Base-by-base conservation (phyloP, 371 early-diverging fungal species). In the Apophysomyces trapeziformis region DNA sequence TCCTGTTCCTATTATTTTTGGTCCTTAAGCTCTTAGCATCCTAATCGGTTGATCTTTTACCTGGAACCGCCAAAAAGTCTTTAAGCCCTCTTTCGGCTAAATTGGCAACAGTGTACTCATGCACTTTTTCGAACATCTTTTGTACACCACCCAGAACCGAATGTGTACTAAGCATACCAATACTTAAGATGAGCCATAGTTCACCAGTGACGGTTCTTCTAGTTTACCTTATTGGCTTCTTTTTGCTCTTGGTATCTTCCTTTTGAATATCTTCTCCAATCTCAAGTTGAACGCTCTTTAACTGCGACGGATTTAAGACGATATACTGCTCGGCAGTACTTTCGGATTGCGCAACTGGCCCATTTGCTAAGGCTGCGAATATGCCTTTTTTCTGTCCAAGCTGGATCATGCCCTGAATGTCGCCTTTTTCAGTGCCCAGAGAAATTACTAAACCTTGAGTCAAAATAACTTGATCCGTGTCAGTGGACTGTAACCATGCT, bases 21-120 rank as follows among this genome's bases (percentile, higher is more conserved):
- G 12, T 32, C 35, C 16, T 35, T 41, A 35, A 50, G 7, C 37
- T 18, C 26, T 21, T 32, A 0, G 35, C 56, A 13, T 39, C 16
- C n/a, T 38, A 36, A 7, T 18, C 9, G 3, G 3, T 5, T 6
- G 9, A 21, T 18, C 9, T 21, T 65, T 60, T 67, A 72, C 79
- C 77, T 41, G 87, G 85, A 7, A 89, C 84, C 7, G 76, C 38
- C n/a, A 89, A 67, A 1, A 79, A 73, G 57, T 70, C 70, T 9
- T 84, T 82, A 12, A 89, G 64, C 13, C 80, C 75, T 6, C 76
- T 68, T 57, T 83, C 78, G 14, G 85, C 82, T 12, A 87, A 70
- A 60, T 83, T 80, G 8, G 85, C 84, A 36, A 78, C 59, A 7
- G 86, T 76, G 50, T 87, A 87, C n/a, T 80, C 78, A 18, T 79